Percentiles rank a stretch among this genome's conserved stretches.
Conservation (phyloP, 176 grass and related monocot species). For the Typha latifolia region DNA sequence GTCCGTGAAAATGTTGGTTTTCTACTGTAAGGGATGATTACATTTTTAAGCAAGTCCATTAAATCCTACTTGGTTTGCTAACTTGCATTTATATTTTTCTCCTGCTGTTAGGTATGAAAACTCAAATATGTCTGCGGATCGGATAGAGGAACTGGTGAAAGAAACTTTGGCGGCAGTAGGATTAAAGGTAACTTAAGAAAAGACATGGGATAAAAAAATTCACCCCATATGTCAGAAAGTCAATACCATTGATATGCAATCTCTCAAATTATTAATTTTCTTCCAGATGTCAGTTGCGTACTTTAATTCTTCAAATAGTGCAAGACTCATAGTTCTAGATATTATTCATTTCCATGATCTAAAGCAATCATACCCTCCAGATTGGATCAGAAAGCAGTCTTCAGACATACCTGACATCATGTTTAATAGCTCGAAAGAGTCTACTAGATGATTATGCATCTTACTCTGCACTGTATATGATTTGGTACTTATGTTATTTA, state of each 20-base stretch:
- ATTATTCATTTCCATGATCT: too few species aligned
- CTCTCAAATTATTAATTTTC: neutral
- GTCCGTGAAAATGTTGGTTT: slow-evolving; percentile 98
- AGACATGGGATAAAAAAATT: neutral
- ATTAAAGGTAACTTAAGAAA: slow-evolving; percentile 50
- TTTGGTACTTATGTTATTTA: neutral
- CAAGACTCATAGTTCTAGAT: too few species aligned
- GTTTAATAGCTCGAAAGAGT: too few species aligned
- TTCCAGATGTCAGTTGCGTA: neutral
- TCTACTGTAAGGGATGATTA: slow-evolving; percentile 59
- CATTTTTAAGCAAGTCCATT: slow-evolving; percentile 21
- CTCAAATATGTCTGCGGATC: slow-evolving; percentile 53
- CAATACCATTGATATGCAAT: neutral
- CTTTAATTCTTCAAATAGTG: too few species aligned
- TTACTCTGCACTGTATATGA: neutral
- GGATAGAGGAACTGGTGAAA: slow-evolving; percentile 64
- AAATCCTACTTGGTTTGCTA: slow-evolving; percentile 8
- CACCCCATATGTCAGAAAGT: neutral
- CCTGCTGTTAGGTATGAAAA: slow-evolving; percentile 73
- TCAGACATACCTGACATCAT: too few species aligned
- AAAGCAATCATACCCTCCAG: too few species aligned
- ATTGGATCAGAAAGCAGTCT: too few species aligned
- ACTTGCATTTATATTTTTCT: slow-evolving; percentile 23
- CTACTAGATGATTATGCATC: neutral
- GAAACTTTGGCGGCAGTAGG: slow-evolving; percentile 84